These are phyloP conservation scores for Microthyrium microscopicum DNA, from an alignment of 2,329 filamentous ascomycete genomes.

Conservation along the genomic window DNA sequence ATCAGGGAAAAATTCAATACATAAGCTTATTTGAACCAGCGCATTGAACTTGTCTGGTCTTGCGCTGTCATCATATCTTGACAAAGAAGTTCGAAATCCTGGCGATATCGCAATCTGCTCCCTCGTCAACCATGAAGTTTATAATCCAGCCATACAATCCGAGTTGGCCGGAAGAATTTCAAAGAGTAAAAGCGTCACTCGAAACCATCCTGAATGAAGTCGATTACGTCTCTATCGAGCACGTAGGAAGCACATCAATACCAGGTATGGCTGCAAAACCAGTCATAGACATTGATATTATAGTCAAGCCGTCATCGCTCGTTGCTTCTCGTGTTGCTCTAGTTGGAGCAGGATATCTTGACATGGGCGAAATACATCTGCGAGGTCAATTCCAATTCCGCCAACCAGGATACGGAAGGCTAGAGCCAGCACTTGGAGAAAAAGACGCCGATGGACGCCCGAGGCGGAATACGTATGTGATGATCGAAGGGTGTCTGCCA, in stretches of 20 bases:
- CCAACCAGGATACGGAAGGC: conserved; percentile 15
- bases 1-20: too few species aligned
- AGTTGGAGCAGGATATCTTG: conserved; percentile 16
- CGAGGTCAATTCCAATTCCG: conserved; percentile 19
- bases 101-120: too few species aligned
- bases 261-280: conserved; percentile 20
- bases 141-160: too few species aligned
- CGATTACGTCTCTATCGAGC: conserved; percentile 16
- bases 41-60: too few species aligned
- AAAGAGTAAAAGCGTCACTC: conserved; percentile 12
- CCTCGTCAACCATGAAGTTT: too few species aligned
- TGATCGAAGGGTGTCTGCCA: conserved; percentile 17
- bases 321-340: conserved; percentile 16
- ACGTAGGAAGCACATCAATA: conserved; percentile 23
- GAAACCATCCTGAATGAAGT: conserved; percentile 10
- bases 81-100: too few species aligned
- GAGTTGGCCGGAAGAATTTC: conserved; percentile 16
- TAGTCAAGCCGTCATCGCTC: conserved; percentile 15
- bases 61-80: too few species aligned
- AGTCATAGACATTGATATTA: conserved; percentile 22
- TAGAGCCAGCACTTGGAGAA: too few species aligned
- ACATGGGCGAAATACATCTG: conserved; percentile 21
- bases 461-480: conserved; percentile 21
- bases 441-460: too few species aligned
- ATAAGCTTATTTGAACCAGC: too few species aligned